These are phyloP conservation scores for Salix koriyanagi DNA, from an alignment of 345 rosid genomes.

Conservation along the genomic window DNA sequence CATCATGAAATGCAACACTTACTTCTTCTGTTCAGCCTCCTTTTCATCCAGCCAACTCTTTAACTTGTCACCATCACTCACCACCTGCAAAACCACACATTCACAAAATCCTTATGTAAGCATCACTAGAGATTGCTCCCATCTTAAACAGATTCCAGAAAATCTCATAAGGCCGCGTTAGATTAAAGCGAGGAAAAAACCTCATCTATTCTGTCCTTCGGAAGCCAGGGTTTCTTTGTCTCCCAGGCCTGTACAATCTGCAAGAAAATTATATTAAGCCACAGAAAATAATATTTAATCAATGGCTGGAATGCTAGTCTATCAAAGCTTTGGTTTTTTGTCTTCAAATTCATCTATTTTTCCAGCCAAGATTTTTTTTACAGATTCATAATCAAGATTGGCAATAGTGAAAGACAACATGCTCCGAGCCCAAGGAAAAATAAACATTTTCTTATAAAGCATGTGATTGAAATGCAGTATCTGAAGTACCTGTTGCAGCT, in stretches of 20 bases:
- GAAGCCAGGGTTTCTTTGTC: slow-evolving; percentile 82
- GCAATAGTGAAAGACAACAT: background rate
- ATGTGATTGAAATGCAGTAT: slow-evolving; percentile 1
- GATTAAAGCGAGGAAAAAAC: slow-evolving; percentile 30
- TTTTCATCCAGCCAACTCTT: slow-evolving; percentile 81
- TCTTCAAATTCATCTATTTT: background rate
- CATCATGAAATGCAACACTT: slow-evolving; percentile 22
- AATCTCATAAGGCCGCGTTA: background rate
- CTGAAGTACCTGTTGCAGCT: slow-evolving; percentile 66
- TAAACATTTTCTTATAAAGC: background rate
- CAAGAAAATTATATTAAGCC: slow-evolving; percentile 8
- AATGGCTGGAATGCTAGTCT: background rate
- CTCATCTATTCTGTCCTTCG: slow-evolving; percentile 69
- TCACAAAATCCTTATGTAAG: background rate
- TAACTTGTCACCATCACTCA: slow-evolving; percentile 53
- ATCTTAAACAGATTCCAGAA: background rate
- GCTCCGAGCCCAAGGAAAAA: background rate
- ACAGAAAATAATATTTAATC: background rate
- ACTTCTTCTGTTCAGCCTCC: slow-evolving; percentile 78
- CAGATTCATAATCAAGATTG: background rate
- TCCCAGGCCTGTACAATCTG: slow-evolving; percentile 73
- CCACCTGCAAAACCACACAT: slow-evolving; percentile 39
- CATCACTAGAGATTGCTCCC: background rate
- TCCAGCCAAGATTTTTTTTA: background rate
- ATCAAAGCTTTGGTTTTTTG: background rate